Conservation (phyloP, 495 filamentous ascomycete genomes). For the Aspergillus ellipticus region DNA sequence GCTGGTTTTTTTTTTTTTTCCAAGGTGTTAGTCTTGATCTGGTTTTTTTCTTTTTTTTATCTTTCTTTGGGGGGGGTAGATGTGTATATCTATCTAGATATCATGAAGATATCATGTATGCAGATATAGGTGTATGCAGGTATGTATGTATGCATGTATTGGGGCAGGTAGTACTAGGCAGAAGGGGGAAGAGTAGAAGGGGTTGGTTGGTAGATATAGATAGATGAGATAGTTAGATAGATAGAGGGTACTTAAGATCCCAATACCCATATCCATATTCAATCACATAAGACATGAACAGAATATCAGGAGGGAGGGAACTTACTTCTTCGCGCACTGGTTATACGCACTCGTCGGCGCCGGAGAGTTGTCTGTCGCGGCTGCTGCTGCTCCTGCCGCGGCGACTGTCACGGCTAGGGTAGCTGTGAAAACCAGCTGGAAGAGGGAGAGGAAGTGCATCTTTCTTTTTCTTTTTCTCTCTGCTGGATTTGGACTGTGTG, state of each 20-base stretch:
- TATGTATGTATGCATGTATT: not conserved
- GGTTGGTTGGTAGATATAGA: not conserved
- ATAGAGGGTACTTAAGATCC: too few species aligned
- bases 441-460: not conserved
- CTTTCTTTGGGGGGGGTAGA: too few species aligned
- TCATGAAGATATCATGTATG: too few species aligned
- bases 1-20: constrained; percentile 6
- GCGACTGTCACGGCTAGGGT: not conserved
- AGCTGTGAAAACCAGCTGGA: not conserved
- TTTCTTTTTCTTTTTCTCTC: not conserved
- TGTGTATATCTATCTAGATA: too few species aligned
- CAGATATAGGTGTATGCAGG: not conserved
- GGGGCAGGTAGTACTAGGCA: too few species aligned
- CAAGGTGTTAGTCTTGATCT: not conserved
- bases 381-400: not conserved
- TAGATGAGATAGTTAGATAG: not conserved
- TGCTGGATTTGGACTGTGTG: too few species aligned
- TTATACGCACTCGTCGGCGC: not conserved
- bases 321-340: not conserved
- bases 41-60: too few species aligned
- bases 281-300: not conserved
- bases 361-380: not conserved
- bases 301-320: not conserved
- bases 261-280: too few species aligned
- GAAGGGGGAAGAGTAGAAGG: too few species aligned